Percentiles rank a stretch among this genome's conserved stretches.
Evolutionary conservation across 2,329 filamentous ascomycete genomes (phyloP).

Genomic region (Sclerotinia sclerotiorum): DNA sequence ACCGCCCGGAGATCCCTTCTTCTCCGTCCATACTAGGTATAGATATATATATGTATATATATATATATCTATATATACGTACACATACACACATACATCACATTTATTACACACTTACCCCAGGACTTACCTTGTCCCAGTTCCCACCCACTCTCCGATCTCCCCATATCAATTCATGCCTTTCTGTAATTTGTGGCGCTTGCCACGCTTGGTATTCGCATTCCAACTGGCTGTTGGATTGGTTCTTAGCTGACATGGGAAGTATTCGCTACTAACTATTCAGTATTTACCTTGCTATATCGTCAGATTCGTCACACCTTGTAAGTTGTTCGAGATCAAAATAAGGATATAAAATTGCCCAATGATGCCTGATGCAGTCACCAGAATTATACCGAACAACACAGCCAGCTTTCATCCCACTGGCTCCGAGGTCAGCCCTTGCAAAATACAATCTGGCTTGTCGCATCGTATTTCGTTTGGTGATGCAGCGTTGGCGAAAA

Average conservation of each 20-base stretch:
- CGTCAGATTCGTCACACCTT: conserved; percentile 23
- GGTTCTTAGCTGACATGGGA: neutral
- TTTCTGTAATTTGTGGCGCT: conserved; percentile 5
- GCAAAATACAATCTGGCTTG: neutral
- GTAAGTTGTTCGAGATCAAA: neutral
- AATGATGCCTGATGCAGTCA: conserved; percentile 24
- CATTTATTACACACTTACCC: neutral
- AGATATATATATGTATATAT: too few species aligned
- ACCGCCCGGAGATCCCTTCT: conserved; percentile 18
- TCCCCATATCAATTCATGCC: conserved; percentile 11
- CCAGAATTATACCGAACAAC: conserved; percentile 6
- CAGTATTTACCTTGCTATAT: conserved; percentile 4
- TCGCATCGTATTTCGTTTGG: conserved; percentile 2
- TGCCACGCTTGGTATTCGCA: conserved; percentile 12
- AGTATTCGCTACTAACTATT: neutral
- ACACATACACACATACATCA: too few species aligned
- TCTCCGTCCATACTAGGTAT: neutral
- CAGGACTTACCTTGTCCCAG: conserved; percentile 15
- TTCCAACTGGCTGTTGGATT: neutral
- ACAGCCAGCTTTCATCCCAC: conserved; percentile 9
- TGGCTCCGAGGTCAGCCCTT: conserved; percentile 22
- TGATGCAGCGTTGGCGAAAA: conserved; percentile 8
- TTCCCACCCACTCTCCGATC: conserved; percentile 3
- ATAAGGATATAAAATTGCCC: conserved; percentile 18
- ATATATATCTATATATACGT: too few species aligned